Conservation (phyloP, 2,329 filamentous ascomycete species). For the Madurella mycetomatis region DNA sequence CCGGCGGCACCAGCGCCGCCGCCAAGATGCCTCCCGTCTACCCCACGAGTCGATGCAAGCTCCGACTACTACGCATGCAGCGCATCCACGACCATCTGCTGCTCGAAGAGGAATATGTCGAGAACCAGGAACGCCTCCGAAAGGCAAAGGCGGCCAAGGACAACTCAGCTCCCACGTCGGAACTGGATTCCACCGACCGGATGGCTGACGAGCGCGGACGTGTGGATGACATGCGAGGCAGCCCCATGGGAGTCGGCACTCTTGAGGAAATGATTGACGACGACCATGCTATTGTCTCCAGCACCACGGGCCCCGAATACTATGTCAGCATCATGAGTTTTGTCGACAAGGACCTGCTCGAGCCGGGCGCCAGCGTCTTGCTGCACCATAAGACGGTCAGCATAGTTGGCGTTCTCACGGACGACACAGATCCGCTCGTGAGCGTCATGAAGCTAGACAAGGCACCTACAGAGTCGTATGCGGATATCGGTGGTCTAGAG, state of each 20-base stretch:
- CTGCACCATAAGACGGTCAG: conserved; percentile 97
- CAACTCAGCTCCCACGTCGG: conserved; percentile 58
- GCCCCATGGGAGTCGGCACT: conserved; percentile 96
- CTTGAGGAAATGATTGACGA: conserved; percentile 99
- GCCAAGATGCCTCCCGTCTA: conserved; percentile 93
- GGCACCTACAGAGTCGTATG: conserved; percentile 95
- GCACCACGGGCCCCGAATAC: conserved; percentile 95
- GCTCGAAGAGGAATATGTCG: conserved; percentile 96
- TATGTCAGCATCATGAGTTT: conserved; percentile 99
- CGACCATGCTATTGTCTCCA: conserved; percentile 97
- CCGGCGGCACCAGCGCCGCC: conserved; percentile 84
- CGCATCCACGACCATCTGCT: conserved; percentile 95
- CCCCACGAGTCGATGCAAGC: conserved; percentile 94
- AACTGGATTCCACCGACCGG: conserved; percentile 72
- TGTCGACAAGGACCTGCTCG: conserved; percentile 95
- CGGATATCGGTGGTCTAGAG: conserved; percentile 95
- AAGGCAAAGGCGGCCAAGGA: conserved; percentile 83
- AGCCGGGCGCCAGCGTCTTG: conserved; percentile 91
- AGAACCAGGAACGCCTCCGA: conserved; percentile 94
- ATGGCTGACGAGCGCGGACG: conserved; percentile 92
- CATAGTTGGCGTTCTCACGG: conserved; percentile 93
- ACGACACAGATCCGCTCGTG: conserved; percentile 91
- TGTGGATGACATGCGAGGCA: conserved; percentile 97
- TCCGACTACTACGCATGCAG: conserved; percentile 96
- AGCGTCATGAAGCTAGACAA: conserved; percentile 99